Conservation (phyloP, 192 early-diverging fungal genomes). For the Kappamyces sp. region DNA sequence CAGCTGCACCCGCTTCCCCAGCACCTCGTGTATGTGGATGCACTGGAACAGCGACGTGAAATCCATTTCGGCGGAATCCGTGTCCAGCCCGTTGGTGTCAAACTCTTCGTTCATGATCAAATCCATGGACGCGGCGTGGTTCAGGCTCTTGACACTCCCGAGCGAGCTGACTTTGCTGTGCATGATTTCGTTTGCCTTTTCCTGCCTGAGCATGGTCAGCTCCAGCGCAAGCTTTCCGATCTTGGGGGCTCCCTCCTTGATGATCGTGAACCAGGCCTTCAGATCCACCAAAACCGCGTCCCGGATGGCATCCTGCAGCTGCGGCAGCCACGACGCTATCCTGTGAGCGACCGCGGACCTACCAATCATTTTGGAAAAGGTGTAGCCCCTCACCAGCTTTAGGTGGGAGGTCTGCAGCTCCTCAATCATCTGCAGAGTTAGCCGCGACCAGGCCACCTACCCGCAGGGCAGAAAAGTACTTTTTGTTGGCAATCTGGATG, state of each 20-base stretch:
- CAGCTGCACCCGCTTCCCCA: slow-evolving; percentile 82
- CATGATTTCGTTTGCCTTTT: slow-evolving; percentile 15
- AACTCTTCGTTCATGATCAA: slow-evolving; percentile 74
- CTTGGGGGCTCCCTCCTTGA: slow-evolving; percentile 37
- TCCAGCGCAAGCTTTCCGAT: slow-evolving; percentile 83
- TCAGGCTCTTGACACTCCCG: slow-evolving; percentile 20
- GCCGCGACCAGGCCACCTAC: slow-evolving; percentile 31
- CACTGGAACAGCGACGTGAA: slow-evolving; percentile 95
- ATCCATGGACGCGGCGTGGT: slow-evolving; percentile 24
- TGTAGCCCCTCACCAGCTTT: slow-evolving; percentile 67
- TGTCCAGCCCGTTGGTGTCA: slow-evolving; percentile 63
- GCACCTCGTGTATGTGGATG: slow-evolving; percentile 90
- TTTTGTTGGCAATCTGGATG: slow-evolving; percentile 66
- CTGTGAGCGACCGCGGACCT: slow-evolving; percentile 6
- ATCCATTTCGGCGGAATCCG: slow-evolving; percentile 74
- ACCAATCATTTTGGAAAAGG: slow-evolving; percentile 81
- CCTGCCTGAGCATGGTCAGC: slow-evolving; percentile 22
- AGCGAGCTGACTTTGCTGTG: slow-evolving; percentile 8
- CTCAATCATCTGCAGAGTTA: slow-evolving; percentile 67
- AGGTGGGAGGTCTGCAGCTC: slow-evolving; percentile 68
- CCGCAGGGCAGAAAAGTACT: slow-evolving; percentile 88
- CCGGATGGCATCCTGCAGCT: slow-evolving; percentile 81
- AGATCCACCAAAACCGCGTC: slow-evolving; percentile 78
- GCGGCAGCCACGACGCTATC: slow-evolving; percentile 79
- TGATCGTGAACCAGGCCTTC: slow-evolving; percentile 82